Percentiles rank a stretch among this genome's conserved stretches.
Evolutionary conservation across 1,284 basidiomycete species (phyloP).

Genomic region (Laetiporus sulphureus): DNA sequence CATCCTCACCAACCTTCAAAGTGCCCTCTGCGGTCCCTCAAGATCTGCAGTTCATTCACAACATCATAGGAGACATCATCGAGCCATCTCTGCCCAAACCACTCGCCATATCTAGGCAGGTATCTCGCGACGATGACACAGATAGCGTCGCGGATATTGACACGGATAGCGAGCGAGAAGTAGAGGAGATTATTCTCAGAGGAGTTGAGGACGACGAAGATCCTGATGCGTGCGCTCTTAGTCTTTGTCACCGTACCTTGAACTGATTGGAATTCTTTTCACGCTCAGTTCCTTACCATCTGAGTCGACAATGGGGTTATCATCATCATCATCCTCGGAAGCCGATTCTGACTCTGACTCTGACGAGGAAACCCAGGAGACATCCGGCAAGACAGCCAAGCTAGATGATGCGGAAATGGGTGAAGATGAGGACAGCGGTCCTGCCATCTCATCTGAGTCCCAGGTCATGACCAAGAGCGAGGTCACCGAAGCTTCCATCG

Average conservation of each 20-base stretch:
- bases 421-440: constrained; percentile 43
- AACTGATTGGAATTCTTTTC: background rate
- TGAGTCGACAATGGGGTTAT: constrained; percentile 23
- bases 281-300: constrained; percentile 13
- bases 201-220: constrained; percentile 30
- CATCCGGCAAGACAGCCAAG: constrained; percentile 10
- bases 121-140: constrained; percentile 24
- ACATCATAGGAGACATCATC: constrained; percentile 41
- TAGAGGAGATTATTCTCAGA: constrained; percentile 50
- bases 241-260: background rate
- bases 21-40: constrained; percentile 56
- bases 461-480: constrained; percentile 64
- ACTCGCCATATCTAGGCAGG: constrained; percentile 1
- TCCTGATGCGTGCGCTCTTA: constrained; percentile 16
- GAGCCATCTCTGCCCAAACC: constrained; percentile 9
- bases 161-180: constrained; percentile 57
- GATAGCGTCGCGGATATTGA: constrained; percentile 26
- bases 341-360: constrained; percentile 38
- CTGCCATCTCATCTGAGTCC: constrained; percentile 29
- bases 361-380: constrained; percentile 22
- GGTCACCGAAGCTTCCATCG: constrained; percentile 41
- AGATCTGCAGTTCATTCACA: constrained; percentile 66
- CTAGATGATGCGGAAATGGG: constrained; percentile 33
- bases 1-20: constrained; percentile 37
- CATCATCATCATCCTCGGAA: constrained; percentile 36